Evolutionary conservation across 2,329 filamentous ascomycete species (phyloP).

Genomic region (Scolecobasidium constrictum): DNA sequence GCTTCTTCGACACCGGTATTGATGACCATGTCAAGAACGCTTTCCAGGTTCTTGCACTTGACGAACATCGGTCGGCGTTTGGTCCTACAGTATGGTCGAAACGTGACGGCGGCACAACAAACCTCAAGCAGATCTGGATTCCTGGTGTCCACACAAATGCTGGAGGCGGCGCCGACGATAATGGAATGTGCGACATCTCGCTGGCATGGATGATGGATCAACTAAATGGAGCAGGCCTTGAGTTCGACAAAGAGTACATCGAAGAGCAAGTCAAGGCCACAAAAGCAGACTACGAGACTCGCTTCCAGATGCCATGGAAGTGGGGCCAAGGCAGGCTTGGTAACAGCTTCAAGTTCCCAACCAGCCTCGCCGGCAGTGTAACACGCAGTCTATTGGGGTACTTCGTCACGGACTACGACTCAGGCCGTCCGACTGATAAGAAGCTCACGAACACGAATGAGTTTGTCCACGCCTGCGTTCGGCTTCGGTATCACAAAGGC

Average conservation of each 20-base stretch:
- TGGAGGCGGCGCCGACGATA: constrained; percentile 36
- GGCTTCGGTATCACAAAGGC: constrained; percentile 9
- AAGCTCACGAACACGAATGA: constrained; percentile 13
- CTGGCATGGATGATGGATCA: constrained; percentile 42
- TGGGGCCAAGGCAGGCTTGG: constrained; percentile 13
- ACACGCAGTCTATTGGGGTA: constrained; percentile 11
- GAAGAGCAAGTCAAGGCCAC: not conserved
- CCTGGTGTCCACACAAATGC: constrained; percentile 38
- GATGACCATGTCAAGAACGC: constrained; percentile 40
- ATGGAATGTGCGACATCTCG: constrained; percentile 36
- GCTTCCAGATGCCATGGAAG: not conserved
- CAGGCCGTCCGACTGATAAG: constrained; percentile 8
- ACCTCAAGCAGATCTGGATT: constrained; percentile 36
- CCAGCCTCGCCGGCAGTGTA: constrained; percentile 11
- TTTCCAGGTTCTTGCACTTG: constrained; percentile 49
- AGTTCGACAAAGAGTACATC: constrained; percentile 18
- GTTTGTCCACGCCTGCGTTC: constrained; percentile 13
- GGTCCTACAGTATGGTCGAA: constrained; percentile 44
- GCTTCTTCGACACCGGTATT: constrained; percentile 34
- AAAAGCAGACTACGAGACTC: not conserved
- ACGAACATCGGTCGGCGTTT: constrained; percentile 45
- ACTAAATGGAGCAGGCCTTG: constrained; percentile 22
- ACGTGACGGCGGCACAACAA: constrained; percentile 4
- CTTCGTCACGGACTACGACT: constrained; percentile 8
- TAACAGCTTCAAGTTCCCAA: constrained; percentile 9